Percentiles rank a stretch among this genome's conserved stretches.
phyloP scores from a whole-genome alignment of 2,329 filamentous ascomycete species.

The Scedosporium boydii region DNA sequence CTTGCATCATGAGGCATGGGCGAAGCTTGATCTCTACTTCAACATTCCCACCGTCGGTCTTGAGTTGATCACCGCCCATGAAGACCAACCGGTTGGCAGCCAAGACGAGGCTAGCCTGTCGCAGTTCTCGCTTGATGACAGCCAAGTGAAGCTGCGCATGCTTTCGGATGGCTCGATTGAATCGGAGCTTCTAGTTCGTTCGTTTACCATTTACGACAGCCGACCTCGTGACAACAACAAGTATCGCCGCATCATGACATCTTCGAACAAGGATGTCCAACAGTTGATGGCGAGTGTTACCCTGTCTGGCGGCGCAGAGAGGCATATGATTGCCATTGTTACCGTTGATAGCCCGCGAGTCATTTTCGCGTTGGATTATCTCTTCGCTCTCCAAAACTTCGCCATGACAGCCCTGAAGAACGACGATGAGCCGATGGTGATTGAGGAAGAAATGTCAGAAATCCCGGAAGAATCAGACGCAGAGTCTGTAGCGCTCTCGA shows the following conservation, averaged over 20 bases:
- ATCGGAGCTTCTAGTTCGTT: conserved; percentile 84
- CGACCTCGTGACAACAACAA: conserved; percentile 86
- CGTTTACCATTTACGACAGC: conserved; percentile 90
- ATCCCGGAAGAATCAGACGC: conserved; percentile 49
- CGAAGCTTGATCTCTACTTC: conserved; percentile 87
- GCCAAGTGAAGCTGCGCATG: conserved; percentile 84
- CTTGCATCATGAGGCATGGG: conserved; percentile 66
- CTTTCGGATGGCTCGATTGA: conserved; percentile 86
- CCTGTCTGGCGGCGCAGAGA: conserved; percentile 72
- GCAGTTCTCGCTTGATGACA: conserved; percentile 89
- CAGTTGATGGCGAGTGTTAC: conserved; percentile 98
- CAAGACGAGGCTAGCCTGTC: conserved; percentile 75
- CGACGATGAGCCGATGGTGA: conserved; percentile 42
- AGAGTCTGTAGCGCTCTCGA: conserved; percentile 34
- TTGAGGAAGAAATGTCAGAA: conserved; percentile 44
- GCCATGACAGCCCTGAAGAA: conserved; percentile 60
- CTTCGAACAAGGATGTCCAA: conserved; percentile 88
- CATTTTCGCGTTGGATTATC: conserved; percentile 91
- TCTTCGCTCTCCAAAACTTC: conserved; percentile 83
- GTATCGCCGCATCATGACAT: conserved; percentile 95
- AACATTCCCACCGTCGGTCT: conserved; percentile 79
- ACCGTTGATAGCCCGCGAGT: conserved; percentile 91
- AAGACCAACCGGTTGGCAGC: conserved; percentile 69
- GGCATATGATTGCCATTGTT: conserved; percentile 78
- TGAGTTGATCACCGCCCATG: conserved; percentile 71